A percentile compares a stretch with the other conserved stretches of the same genome.
These are phyloP conservation scores for Fraxinus xanthoxyloides DNA, from an alignment of 305 asterid genomes.

Conservation along the genomic window DNA sequence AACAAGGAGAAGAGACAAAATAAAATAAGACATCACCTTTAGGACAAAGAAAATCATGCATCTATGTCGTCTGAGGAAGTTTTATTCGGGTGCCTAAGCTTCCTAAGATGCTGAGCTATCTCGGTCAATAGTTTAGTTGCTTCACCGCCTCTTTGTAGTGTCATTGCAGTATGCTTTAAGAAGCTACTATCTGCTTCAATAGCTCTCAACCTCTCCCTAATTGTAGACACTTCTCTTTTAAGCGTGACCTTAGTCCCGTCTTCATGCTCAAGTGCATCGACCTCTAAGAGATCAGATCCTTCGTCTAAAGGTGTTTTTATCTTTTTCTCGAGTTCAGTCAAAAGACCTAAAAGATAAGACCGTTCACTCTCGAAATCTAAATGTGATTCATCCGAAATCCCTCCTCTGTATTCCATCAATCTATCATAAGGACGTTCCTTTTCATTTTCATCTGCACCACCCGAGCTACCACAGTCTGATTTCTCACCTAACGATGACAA, in stretches of 20 bases:
- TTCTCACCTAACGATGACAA: constrained; percentile 42
- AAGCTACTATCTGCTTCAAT: constrained; percentile 88
- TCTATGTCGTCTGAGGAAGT: constrained; percentile 28
- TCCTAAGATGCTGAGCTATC: constrained; percentile 74
- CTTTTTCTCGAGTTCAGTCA: constrained; percentile 52
- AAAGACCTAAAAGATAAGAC: constrained; percentile 43
- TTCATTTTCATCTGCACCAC: constrained; percentile 37
- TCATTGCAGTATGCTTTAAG: constrained; percentile 80
- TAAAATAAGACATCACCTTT: background rate
- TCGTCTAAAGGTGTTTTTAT: constrained; percentile 28
- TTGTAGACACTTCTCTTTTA: constrained; percentile 55
- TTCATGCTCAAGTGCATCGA: constrained; percentile 25
- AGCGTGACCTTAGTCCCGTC: constrained; percentile 42
- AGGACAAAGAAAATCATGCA: constrained; percentile 22
- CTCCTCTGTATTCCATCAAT: constrained; percentile 24
- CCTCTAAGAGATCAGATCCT: constrained; percentile 24
- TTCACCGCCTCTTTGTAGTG: constrained; percentile 59
- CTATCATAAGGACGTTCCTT: constrained; percentile 30
- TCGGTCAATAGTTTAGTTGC: constrained; percentile 71
- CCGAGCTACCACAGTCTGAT: constrained; percentile 46
- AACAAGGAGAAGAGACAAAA: background rate
- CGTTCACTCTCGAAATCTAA: constrained; percentile 57
- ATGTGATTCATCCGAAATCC: constrained; percentile 32
- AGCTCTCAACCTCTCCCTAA: constrained; percentile 67
- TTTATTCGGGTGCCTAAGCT: constrained; percentile 38